A percentile compares a stretch with the other conserved stretches of the same genome.
These are phyloP conservation scores for Diddensiella transvaalensis DNA, from an alignment of 805 yeast genomes.

Conservation along the genomic window DNA sequence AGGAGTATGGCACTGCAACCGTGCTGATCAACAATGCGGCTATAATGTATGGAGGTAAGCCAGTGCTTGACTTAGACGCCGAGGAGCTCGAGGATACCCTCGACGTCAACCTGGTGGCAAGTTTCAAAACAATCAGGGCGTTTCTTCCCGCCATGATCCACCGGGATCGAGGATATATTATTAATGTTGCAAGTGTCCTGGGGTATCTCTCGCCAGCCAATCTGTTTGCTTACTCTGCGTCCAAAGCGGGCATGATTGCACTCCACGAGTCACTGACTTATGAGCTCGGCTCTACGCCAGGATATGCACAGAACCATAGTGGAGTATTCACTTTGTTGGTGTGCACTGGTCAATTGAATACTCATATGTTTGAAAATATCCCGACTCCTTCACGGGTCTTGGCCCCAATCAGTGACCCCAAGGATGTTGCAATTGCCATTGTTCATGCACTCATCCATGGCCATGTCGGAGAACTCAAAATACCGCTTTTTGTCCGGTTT, in stretches of 20 bases:
- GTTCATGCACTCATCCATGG: conserved; percentile 57
- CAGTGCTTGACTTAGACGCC: conserved; percentile 50
- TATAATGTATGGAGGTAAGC: conserved; percentile 52
- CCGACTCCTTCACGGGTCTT: conserved; percentile 66
- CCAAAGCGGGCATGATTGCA: conserved; percentile 82
- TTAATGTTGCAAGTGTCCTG: conserved; percentile 78
- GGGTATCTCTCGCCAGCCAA: conserved; percentile 85
- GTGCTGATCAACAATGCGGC: conserved; percentile 87
- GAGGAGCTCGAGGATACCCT: conserved; percentile 61
- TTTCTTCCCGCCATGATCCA: conserved; percentile 71
- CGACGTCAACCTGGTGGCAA: conserved; percentile 65
- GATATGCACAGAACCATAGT: conserved; percentile 2
- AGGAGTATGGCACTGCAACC: conserved; percentile 57
- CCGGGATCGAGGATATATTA: conserved; percentile 63
- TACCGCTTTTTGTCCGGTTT: conserved; percentile 74
- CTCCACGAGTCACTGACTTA: conserved; percentile 76
- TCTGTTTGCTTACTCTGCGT: conserved; percentile 77
- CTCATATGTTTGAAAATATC: conserved; percentile 70
- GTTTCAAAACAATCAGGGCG: conserved; percentile 63
- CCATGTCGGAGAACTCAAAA: conserved; percentile 59
- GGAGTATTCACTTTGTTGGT: conserved; percentile 61
- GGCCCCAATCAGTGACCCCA: conserved; percentile 81
- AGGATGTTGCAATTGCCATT: conserved; percentile 57
- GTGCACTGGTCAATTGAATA: conserved; percentile 83
- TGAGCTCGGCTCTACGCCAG: conserved; percentile 49